Conservation (phyloP, 768 basidiomycete genomes). For the Boletus barrowsii region DNA sequence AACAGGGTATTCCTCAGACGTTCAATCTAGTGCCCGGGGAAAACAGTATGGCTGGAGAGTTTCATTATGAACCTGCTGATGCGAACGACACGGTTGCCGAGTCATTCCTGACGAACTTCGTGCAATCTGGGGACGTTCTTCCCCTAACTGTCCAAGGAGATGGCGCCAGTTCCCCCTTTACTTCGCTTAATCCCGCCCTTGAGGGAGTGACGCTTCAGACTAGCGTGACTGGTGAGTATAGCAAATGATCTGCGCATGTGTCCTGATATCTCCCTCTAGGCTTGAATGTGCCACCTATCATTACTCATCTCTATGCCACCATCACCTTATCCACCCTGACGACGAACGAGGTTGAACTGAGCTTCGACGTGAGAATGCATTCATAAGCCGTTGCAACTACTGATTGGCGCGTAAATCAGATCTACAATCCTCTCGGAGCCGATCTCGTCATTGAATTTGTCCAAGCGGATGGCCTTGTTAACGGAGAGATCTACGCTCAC, state of each 20-base stretch:
- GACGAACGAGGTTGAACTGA: slow-evolving; percentile 48
- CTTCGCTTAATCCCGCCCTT: slow-evolving; percentile 53
- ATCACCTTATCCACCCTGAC: slow-evolving; percentile 50
- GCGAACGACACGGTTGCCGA: slow-evolving; percentile 65
- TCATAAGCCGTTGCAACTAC: background rate
- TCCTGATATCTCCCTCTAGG: slow-evolving; percentile 22
- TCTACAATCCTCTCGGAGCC: slow-evolving; percentile 56
- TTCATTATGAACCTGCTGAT: slow-evolving; percentile 64
- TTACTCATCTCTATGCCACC: slow-evolving; percentile 52
- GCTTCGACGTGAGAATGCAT: slow-evolving; percentile 50
- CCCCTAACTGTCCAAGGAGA: slow-evolving; percentile 61
- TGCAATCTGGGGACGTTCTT: slow-evolving; percentile 48
- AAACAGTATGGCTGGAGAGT: slow-evolving; percentile 53
- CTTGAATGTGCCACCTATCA: slow-evolving; percentile 52
- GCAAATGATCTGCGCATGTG: background rate
- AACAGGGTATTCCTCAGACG: slow-evolving; percentile 32
- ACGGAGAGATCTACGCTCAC: slow-evolving; percentile 53
- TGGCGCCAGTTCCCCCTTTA: slow-evolving; percentile 55
- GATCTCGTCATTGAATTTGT: slow-evolving; percentile 56
- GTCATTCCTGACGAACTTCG: slow-evolving; percentile 57
- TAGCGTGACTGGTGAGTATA: slow-evolving; percentile 42
- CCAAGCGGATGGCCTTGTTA: slow-evolving; percentile 52
- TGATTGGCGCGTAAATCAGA: slow-evolving; percentile 25
- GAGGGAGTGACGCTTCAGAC: slow-evolving; percentile 50
- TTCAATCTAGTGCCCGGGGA: slow-evolving; percentile 58